These are phyloP conservation scores for Rhazya stricta DNA, from an alignment of 257 asterid genomes.

Conservation along the genomic window DNA sequence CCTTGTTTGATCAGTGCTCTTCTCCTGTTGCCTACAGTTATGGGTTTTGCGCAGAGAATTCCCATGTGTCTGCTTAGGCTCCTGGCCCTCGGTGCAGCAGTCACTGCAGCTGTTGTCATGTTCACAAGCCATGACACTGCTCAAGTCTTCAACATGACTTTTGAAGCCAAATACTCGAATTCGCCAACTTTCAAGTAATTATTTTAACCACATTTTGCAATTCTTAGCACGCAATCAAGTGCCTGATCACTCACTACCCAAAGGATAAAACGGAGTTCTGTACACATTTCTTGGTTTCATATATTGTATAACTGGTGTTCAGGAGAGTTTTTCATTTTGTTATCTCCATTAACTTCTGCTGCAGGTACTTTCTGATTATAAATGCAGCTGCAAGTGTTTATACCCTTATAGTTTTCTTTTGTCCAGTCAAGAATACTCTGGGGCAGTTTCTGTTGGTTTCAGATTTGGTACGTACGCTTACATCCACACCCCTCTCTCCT, in stretches of 20 bases:
- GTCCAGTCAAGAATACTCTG: slow-evolving; percentile 40
- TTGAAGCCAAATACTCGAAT: slow-evolving; percentile 61
- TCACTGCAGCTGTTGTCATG: slow-evolving; percentile 53
- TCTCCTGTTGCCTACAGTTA: slow-evolving; percentile 5
- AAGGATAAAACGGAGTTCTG: too few species aligned
- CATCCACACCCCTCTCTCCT: background rate
- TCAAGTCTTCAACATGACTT: slow-evolving; percentile 49
- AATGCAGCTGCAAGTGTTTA: slow-evolving; percentile 65
- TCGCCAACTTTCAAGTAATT: slow-evolving; percentile 71
- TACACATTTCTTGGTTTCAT: too few species aligned
- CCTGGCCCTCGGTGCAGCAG: slow-evolving; percentile 58
- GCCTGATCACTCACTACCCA: too few species aligned
- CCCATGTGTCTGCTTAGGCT: slow-evolving; percentile 60
- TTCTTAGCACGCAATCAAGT: too few species aligned
- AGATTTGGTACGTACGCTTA: slow-evolving; percentile 49
- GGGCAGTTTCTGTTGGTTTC: slow-evolving; percentile 48
- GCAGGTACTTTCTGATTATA: slow-evolving; percentile 63
- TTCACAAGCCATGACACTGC: slow-evolving; percentile 61
- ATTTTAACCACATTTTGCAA: too few species aligned
- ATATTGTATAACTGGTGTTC: too few species aligned
- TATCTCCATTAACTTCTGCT: background rate
- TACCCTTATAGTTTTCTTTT: slow-evolving; percentile 49
- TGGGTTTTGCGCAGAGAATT: slow-evolving; percentile 44
- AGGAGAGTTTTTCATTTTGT: background rate
- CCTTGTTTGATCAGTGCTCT: background rate